phyloP scores from a whole-genome alignment of 768 basidiomycete species.

The Hypholoma fasciculare region DNA sequence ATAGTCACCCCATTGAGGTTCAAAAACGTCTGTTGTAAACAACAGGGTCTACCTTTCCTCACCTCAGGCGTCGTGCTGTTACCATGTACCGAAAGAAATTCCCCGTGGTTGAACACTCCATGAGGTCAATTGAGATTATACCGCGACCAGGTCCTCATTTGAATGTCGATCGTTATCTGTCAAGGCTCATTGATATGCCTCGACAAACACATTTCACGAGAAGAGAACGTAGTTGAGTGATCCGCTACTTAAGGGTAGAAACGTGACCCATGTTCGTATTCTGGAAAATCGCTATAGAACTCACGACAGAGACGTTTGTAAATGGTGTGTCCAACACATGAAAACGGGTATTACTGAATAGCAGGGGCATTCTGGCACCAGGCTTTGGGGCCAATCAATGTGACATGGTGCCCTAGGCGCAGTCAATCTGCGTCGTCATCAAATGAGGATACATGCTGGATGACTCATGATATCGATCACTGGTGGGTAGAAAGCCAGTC shows the following conservation, averaged over 20 bases:
- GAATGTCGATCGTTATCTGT: conserved; percentile 2
- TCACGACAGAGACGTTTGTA: neutral
- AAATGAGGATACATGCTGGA: too few species aligned
- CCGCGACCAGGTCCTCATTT: neutral
- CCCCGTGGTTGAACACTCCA: neutral
- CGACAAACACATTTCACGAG: neutral
- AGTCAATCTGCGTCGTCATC: too few species aligned
- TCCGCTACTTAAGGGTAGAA: conserved; percentile 1
- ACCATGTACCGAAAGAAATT: neutral
- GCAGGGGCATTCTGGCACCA: neutral
- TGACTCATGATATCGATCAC: conserved; percentile 7
- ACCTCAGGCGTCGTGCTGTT: neutral
- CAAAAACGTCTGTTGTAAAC: neutral
- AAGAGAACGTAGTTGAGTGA: neutral
- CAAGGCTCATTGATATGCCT: neutral
- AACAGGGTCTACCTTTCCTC: neutral
- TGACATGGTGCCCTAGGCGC: too few species aligned
- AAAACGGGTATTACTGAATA: neutral
- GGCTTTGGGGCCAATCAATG: too few species aligned
- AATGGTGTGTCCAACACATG: neutral
- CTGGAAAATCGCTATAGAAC: conserved; percentile 6
- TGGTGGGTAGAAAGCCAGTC: conserved; percentile 56
- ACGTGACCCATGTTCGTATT: neutral
- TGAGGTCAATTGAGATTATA: neutral
- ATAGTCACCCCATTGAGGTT: neutral